phyloP scores from a whole-genome alignment of 805 yeast species.

The Pichia heedii region DNA sequence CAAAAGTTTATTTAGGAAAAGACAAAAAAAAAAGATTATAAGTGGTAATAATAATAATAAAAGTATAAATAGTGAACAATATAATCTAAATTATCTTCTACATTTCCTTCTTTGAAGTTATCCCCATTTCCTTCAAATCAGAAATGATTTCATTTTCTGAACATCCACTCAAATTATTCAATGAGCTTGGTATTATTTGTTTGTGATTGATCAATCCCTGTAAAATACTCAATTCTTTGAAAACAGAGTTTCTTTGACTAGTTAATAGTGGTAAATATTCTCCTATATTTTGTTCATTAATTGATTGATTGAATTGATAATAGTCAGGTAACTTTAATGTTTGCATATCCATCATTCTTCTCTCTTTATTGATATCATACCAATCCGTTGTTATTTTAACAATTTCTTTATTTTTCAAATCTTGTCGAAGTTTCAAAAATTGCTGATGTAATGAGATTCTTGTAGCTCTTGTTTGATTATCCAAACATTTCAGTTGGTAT shows the following conservation, averaged over 20 bases:
- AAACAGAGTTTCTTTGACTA: constrained; percentile 56
- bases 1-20: too few relatives aligned
- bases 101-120: constrained; percentile 1
- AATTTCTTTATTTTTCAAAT: constrained; percentile 55
- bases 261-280: constrained; percentile 37
- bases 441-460: constrained; percentile 81
- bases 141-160: constrained; percentile 63
- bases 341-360: constrained; percentile 67
- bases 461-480: constrained; percentile 69
- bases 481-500: constrained; percentile 69
- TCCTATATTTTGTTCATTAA: constrained; percentile 19
- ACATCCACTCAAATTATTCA: constrained; percentile 51
- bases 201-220: constrained; percentile 52
- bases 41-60: too few relatives aligned
- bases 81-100: not conserved
- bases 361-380: constrained; percentile 86
- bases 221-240: constrained; percentile 61
- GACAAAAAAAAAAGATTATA: too few relatives aligned
- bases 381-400: constrained; percentile 72
- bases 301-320: constrained; percentile 24
- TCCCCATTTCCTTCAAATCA: constrained; percentile 63
- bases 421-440: constrained; percentile 57
- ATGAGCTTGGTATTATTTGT: constrained; percentile 69
- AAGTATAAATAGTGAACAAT: too few relatives aligned
- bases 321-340: constrained; percentile 44